A percentile compares a stretch with the other conserved stretches of the same genome.
Conservation (phyloP, 139 green algal species). For the Coccomyxa sp. region DNA sequence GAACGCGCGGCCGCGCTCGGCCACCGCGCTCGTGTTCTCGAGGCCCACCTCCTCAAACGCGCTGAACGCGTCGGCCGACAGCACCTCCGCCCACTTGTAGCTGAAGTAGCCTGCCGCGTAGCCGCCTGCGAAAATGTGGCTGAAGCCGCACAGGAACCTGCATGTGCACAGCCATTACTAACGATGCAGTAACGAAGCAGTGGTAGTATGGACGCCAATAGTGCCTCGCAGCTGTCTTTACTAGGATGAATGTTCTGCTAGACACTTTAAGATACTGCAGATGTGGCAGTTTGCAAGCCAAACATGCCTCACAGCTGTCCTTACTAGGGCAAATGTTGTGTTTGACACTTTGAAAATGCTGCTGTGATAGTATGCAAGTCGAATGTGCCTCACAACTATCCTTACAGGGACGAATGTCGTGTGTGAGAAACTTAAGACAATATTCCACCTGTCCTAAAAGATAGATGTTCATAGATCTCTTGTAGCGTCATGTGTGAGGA, state of each 20-base stretch:
- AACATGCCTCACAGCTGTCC: not conserved
- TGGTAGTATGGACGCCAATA: not conserved
- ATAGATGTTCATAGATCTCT: too few relatives aligned
- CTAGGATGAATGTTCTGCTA: not conserved
- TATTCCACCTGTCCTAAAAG: too few relatives aligned
- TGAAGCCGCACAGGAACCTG: constrained; percentile 90
- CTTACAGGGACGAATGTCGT: too few relatives aligned
- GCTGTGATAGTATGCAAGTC: too few relatives aligned
- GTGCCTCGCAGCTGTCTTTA: not conserved
- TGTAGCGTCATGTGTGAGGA: too few relatives aligned
- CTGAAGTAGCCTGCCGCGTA: constrained; percentile 32
- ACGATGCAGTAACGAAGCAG: too few relatives aligned
- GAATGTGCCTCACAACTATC: too few relatives aligned
- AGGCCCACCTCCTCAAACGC: constrained; percentile 95
- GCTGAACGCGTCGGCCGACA: constrained; percentile 88
- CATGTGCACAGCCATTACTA: not conserved
- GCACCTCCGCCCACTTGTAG: constrained; percentile 92
- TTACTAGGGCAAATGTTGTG: too few relatives aligned
- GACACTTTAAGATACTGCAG: not conserved
- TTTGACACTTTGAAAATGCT: too few relatives aligned
- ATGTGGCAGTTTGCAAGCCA: not conserved
- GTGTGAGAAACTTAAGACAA: too few relatives aligned
- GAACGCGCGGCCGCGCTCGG: constrained; percentile 68
- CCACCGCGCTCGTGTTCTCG: constrained; percentile 67
- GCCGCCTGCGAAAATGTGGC: constrained; percentile 85